These are phyloP conservation scores for Calcarisporium arbuscula DNA, from an alignment of 2,329 filamentous ascomycete genomes.

Conservation along the genomic window DNA sequence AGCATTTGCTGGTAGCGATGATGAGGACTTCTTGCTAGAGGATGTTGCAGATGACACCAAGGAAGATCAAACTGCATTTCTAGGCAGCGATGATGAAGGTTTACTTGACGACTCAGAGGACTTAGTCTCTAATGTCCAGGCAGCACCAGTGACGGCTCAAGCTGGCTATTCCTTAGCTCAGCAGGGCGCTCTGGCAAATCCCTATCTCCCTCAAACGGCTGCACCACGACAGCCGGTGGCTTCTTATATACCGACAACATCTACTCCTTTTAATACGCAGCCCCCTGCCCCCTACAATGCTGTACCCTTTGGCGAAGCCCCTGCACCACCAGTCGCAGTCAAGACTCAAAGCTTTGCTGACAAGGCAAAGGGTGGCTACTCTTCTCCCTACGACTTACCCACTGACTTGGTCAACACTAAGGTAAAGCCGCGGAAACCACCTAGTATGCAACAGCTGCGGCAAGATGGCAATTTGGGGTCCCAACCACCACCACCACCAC, in stretches of 20 bases:
- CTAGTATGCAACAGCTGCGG: slow-evolving; percentile 50
- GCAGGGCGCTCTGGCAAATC: slow-evolving; percentile 1
- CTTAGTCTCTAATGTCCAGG: slow-evolving; percentile 20
- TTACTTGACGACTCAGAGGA: slow-evolving; percentile 67
- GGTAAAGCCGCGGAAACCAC: slow-evolving; percentile 62
- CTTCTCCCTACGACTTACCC: slow-evolving; percentile 90
- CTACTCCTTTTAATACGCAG: too few species aligned
- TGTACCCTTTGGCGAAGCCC: slow-evolving; percentile 27
- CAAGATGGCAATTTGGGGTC: slow-evolving; percentile 32
- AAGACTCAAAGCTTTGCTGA: slow-evolving; percentile 80
- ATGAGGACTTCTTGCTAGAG: slow-evolving; percentile 58
- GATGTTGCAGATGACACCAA: slow-evolving; percentile 39
- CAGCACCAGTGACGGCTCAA: too few species aligned
- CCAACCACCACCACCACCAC: slow-evolving; percentile 42
- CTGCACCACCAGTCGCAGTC: slow-evolving; percentile 33
- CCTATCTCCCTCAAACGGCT: slow-evolving; percentile 3
- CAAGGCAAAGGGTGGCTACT: slow-evolving; percentile 86
- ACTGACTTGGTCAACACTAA: slow-evolving; percentile 59
- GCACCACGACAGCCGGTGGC: slow-evolving; percentile 3
- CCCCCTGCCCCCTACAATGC: slow-evolving; percentile 1
- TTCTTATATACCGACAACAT: slow-evolving; percentile 7
- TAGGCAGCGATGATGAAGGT: slow-evolving; percentile 79
- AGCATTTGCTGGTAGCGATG: slow-evolving; percentile 69
- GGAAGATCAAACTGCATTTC: slow-evolving; percentile 56
- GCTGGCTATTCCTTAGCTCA: too few species aligned